A percentile compares a stretch with the other conserved stretches of the same genome.
These are phyloP conservation scores for Pythium chondricola DNA, from an alignment of 352 stramenopile species.

Conservation along the genomic window DNA sequence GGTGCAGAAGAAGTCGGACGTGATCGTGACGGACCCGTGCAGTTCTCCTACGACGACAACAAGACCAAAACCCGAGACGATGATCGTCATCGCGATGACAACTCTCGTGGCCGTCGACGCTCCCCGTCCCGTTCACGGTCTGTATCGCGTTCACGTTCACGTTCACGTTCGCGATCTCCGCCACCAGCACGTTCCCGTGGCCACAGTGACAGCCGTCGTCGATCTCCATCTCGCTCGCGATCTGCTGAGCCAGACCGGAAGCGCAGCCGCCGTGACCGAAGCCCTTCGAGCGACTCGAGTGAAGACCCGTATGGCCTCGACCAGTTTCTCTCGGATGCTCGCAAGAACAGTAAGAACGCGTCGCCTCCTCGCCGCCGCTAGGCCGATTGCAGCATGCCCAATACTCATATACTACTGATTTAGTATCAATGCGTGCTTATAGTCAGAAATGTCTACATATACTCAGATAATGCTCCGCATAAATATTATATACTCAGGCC, in stretches of 20 bases:
- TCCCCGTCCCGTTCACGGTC: conserved; percentile 26
- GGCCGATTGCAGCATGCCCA: not conserved
- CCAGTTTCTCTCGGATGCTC: conserved; percentile 75
- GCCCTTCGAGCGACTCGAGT: conserved; percentile 36
- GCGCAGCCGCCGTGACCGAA: conserved; percentile 36
- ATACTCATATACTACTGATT: conserved; percentile 9
- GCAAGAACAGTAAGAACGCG: conserved; percentile 24
- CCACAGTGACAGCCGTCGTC: conserved; percentile 7
- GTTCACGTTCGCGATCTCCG: conserved; percentile 25
- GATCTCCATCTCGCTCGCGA: conserved; percentile 19
- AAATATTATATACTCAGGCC: too few relatives aligned
- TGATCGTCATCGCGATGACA: conserved; percentile 7
- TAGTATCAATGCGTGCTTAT: not conserved
- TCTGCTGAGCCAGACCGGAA: conserved; percentile 34
- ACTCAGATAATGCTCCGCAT: too few relatives aligned
- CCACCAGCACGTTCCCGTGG: conserved; percentile 17
- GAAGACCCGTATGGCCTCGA: conserved; percentile 84
- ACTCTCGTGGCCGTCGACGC: conserved; percentile 10
- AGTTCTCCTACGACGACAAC: conserved; percentile 74
- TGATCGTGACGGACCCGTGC: conserved; percentile 69
- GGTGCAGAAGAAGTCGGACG: conserved; percentile 63
- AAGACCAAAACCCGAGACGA: conserved; percentile 27
- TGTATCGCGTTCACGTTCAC: conserved; percentile 19
- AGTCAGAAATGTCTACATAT: too few relatives aligned
- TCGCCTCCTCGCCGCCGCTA: conserved; percentile 9